Base-by-base conservation (phyloP, 2,329 filamentous ascomycete species). In the Pseudogymnoascus sp. region DNA sequence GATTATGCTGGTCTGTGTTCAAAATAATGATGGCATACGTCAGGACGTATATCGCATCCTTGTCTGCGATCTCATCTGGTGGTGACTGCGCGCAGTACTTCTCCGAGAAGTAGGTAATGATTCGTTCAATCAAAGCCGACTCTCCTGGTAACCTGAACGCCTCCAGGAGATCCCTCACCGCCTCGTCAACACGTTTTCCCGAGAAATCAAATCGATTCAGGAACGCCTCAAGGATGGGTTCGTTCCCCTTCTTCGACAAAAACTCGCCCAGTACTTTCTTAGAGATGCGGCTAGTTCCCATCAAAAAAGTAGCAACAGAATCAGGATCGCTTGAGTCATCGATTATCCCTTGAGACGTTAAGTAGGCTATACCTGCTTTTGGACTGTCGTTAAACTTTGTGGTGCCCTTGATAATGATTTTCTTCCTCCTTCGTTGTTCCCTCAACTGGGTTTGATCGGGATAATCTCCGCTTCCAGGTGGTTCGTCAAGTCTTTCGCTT, bases 1-100 rank as follows among this genome's bases (percentile, higher is more conserved):
- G 93, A 72, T 96, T 99, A 75, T 98, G 95, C 71, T 96, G 90
- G 73, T 99, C 95, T 0, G 93, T 97, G 73, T 99, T 99, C 64
- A 99, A 80, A 85, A 99, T 92, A 75, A 99, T 96, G 71, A 97
- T 96, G 39, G 93, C 95, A 74, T 99, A 99, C 0, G 90, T 93
- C 62, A 99, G 80, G 60, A 99, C 86, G 72, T 90, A 99, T 21
- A 95, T 87, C 6, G 92, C 87, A 74, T 99, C 95, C 70, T 90
- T 89, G 72, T 96, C 88, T 6, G 87, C 89, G 67, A 98, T 87
- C 21, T 87, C 89, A 63, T 89, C 84, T 0, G 90, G 88, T 25
- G 85, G 83, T 5, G 84, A 85, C 65, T 85, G 85, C 7, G 83
- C 78, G 74, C 89, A 90, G 74, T 96, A 99, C 73, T 90, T 91